These are phyloP conservation scores for Arthrobotrys sinensis DNA, from an alignment of 2,329 filamentous ascomycete genomes.

Conservation along the genomic window DNA sequence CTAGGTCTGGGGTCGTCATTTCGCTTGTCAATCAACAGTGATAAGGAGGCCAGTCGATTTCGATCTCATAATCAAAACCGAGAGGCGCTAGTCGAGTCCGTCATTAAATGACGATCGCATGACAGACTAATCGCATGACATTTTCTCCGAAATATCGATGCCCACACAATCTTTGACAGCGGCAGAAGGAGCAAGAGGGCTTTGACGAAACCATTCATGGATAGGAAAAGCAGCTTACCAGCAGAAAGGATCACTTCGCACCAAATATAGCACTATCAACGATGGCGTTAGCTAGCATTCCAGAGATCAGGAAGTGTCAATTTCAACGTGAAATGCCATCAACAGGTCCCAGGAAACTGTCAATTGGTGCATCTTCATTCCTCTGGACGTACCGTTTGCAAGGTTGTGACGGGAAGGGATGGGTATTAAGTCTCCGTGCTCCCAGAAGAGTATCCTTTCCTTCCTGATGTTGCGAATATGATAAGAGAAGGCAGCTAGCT, in stretches of 20 bases:
- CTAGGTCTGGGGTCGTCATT: slow-evolving; percentile 42
- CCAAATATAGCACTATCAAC: slow-evolving; percentile 54
- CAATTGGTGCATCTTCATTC: slow-evolving; percentile 35
- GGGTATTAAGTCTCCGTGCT: slow-evolving; percentile 35
- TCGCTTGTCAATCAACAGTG: slow-evolving; percentile 55
- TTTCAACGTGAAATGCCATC: slow-evolving; percentile 43
- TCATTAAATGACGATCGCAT: slow-evolving; percentile 46
- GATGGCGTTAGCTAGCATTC: slow-evolving; percentile 48
- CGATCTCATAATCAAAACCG: slow-evolving; percentile 45
- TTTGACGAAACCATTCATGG: slow-evolving; percentile 30
- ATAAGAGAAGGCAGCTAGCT: slow-evolving; percentile 26
- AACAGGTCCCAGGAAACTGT: slow-evolving; percentile 1
- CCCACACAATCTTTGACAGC: slow-evolving; percentile 37
- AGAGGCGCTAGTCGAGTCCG: slow-evolving; percentile 27
- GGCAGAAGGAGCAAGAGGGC: not conserved
- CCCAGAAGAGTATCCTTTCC: slow-evolving; percentile 33
- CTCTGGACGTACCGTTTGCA: slow-evolving; percentile 27
- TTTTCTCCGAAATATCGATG: slow-evolving; percentile 45
- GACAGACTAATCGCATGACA: slow-evolving; percentile 33
- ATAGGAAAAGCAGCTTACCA: slow-evolving; percentile 35
- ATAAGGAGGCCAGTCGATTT: slow-evolving; percentile 54
- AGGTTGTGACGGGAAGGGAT: slow-evolving; percentile 30
- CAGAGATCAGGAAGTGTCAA: slow-evolving; percentile 33
- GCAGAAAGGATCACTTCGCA: slow-evolving; percentile 17
- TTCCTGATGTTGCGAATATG: slow-evolving; percentile 34